Percentiles rank a stretch among this genome's conserved stretches.
Evolutionary conservation across 768 basidiomycete species (phyloP).

Genomic region (Pulveroboletus sp.): DNA sequence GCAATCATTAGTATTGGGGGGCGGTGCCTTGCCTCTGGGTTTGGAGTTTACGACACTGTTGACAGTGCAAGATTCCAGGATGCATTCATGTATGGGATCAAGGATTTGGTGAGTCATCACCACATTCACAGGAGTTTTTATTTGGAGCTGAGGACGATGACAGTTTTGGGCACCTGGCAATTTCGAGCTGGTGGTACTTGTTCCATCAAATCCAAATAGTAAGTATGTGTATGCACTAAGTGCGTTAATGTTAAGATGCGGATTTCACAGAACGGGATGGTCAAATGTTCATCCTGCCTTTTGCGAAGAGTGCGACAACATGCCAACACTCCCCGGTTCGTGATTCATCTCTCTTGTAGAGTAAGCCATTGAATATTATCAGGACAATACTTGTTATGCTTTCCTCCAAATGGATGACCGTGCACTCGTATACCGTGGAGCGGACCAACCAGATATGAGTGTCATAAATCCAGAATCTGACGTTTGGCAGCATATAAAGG

Average conservation of each 20-base stretch:
- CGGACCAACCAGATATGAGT: conserved; percentile 97
- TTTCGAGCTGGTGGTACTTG: conserved; percentile 78
- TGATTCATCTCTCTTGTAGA: conserved; percentile 4
- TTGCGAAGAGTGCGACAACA: conserved; percentile 92
- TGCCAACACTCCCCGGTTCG: conserved; percentile 86
- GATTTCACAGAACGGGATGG: conserved; percentile 47
- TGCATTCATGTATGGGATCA: conserved; percentile 78
- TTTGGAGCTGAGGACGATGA: conserved; percentile 1
- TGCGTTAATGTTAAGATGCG: not conserved
- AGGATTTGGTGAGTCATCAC: conserved; percentile 52
- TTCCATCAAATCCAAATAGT: conserved; percentile 52
- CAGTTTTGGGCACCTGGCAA: conserved; percentile 96
- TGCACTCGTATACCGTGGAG: conserved; percentile 88
- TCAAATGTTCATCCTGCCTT: conserved; percentile 82
- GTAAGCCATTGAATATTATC: conserved; percentile 5
- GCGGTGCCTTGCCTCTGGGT: conserved; percentile 74
- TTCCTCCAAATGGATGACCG: conserved; percentile 95
- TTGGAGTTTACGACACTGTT: conserved; percentile 60
- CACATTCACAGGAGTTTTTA: not conserved
- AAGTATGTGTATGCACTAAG: conserved; percentile 11
- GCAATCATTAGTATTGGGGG: conserved; percentile 88
- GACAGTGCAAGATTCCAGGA: conserved; percentile 68
- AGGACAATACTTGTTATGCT: conserved; percentile 96
- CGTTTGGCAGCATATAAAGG: conserved; percentile 98
- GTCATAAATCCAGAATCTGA: conserved; percentile 97